These are phyloP conservation scores for Magnaporthales sp. DNA, from an alignment of 2,329 filamentous ascomycete genomes.

Conservation along the genomic window DNA sequence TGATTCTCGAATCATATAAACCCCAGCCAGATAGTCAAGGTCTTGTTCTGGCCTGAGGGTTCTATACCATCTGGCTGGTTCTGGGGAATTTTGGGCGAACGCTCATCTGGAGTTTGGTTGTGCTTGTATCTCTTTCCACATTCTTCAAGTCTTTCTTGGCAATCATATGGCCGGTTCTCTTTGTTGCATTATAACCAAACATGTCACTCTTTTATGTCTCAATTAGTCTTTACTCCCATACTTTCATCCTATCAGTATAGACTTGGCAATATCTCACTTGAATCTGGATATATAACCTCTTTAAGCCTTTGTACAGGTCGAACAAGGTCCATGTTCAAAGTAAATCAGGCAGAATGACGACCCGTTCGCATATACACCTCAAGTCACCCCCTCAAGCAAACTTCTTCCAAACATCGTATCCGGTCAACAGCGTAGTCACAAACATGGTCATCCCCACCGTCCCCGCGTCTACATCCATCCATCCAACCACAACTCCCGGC, in stretches of 20 bases:
- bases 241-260: background rate
- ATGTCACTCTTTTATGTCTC: background rate
- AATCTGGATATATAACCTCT: background rate
- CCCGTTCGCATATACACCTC: background rate
- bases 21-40: background rate
- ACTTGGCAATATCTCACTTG: background rate
- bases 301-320: background rate
- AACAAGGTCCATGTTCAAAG: background rate
- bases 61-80: background rate
- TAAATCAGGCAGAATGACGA: background rate
- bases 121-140: background rate
- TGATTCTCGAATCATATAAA: background rate
- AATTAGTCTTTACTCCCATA: background rate
- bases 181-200: background rate
- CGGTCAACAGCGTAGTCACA: constrained; percentile 52
- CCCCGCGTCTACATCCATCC: constrained; percentile 43
- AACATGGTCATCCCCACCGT: constrained; percentile 51
- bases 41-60: background rate
- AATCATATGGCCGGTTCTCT: background rate
- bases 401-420: constrained; percentile 51
- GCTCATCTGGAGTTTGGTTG: background rate
- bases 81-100: background rate
- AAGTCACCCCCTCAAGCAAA: constrained; percentile 18
- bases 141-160: background rate
- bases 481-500: constrained; percentile 51